Conservation (phyloP, 345 rosid species). For the Sonneratia alba region DNA sequence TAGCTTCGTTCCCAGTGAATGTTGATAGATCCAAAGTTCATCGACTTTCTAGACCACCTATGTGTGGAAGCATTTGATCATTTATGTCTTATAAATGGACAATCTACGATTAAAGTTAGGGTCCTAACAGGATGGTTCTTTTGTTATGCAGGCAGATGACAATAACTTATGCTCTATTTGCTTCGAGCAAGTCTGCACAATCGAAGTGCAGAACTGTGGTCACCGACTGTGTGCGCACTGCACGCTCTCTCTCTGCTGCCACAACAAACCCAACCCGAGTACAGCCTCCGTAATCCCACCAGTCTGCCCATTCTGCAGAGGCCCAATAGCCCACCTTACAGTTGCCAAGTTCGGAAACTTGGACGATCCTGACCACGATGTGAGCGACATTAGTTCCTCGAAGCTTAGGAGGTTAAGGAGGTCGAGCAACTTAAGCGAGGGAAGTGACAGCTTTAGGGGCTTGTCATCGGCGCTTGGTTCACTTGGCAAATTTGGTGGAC, state of each 20-base stretch:
- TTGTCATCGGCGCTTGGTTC: conserved; percentile 55
- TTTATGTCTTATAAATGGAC: too few species aligned
- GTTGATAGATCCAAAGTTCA: too few species aligned
- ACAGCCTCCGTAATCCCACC: conserved; percentile 61
- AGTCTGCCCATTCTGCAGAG: conserved; percentile 94
- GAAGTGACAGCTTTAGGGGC: conserved; percentile 93
- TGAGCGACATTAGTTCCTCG: conserved; percentile 44
- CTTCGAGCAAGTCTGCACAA: conserved; percentile 90
- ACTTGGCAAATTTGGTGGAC: conserved; percentile 57
- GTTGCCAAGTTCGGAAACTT: conserved; percentile 48
- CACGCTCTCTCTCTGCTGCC: conserved; percentile 92
- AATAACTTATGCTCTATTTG: conserved; percentile 87
- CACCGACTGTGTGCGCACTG: conserved; percentile 99
- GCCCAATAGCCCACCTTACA: conserved; percentile 52
- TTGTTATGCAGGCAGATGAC: conserved; percentile 55
- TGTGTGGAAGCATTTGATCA: too few species aligned
- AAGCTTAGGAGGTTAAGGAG: conserved; percentile 54
- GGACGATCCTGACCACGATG: conserved; percentile 42
- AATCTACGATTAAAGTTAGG: neutral
- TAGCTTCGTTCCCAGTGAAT: too few species aligned
- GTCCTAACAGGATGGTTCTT: neutral
- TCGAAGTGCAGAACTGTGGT: conserved; percentile 84
- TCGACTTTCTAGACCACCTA: too few species aligned
- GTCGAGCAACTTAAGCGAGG: conserved; percentile 70
- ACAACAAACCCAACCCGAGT: conserved; percentile 94